Conservation (phyloP, 495 filamentous ascomycete genomes). For the Glutinoglossum americanum region DNA sequence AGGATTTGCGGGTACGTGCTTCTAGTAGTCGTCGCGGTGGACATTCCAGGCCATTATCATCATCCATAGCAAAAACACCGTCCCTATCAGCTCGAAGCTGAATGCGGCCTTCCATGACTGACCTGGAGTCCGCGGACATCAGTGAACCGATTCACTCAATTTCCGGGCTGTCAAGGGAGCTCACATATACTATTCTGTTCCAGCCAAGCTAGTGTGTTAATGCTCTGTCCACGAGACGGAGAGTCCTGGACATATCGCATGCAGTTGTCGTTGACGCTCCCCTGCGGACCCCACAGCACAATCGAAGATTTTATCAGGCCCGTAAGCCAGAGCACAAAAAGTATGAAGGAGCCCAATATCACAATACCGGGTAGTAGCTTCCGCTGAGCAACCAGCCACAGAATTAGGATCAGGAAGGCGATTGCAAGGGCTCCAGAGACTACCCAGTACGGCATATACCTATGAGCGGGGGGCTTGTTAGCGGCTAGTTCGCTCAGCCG, state of each 20-base stretch:
- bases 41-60: slow-evolving; percentile 86
- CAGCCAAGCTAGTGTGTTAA: slow-evolving; percentile 64
- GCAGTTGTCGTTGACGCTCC: slow-evolving; percentile 63
- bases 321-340: slow-evolving; percentile 81
- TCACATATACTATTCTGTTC: slow-evolving; percentile 73
- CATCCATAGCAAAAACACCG: slow-evolving; percentile 81
- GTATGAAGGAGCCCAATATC: slow-evolving; percentile 76
- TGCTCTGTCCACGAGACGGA: slow-evolving; percentile 33
- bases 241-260: slow-evolving; percentile 42
- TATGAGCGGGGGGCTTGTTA: slow-evolving; percentile 14
- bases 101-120: slow-evolving; percentile 39
- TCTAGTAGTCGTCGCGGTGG: slow-evolving; percentile 17
- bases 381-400: slow-evolving; percentile 52
- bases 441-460: slow-evolving; percentile 91
- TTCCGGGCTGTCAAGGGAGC: slow-evolving; percentile 12
- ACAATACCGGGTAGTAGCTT: slow-evolving; percentile 78
- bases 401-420: slow-evolving; percentile 47
- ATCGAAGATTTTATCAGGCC: slow-evolving; percentile 78
- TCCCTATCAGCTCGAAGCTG: slow-evolving; percentile 54
- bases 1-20: background rate
- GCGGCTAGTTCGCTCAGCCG: background rate
- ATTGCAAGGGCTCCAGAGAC: slow-evolving; percentile 45
- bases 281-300: slow-evolving; percentile 64
- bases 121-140: slow-evolving; percentile 12
- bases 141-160: background rate